A percentile compares a stretch with the other conserved stretches of the same genome.
phyloP scores from a whole-genome alignment of 2,329 filamentous ascomycete genomes.

The Fusarium longipes region DNA sequence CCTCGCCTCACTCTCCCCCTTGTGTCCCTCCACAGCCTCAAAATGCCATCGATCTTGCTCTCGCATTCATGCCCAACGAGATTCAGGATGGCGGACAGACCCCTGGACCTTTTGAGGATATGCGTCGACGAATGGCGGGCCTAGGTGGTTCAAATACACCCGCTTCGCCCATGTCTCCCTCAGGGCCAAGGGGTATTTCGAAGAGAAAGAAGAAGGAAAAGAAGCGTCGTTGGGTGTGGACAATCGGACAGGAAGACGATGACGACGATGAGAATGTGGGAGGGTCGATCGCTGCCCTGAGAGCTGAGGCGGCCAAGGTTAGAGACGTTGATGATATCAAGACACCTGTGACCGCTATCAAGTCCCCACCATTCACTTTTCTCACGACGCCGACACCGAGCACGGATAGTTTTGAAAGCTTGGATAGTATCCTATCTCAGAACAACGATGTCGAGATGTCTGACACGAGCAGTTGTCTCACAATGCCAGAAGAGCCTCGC shows the following conservation, averaged over 20 bases:
- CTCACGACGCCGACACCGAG: slow-evolving; percentile 56
- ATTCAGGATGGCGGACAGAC: slow-evolving; percentile 71
- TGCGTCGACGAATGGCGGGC: slow-evolving; percentile 67
- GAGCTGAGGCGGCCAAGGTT: slow-evolving; percentile 47
- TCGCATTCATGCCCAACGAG: slow-evolving; percentile 65
- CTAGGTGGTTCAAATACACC: slow-evolving; percentile 50
- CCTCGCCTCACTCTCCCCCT: slow-evolving; percentile 59
- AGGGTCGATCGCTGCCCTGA: slow-evolving; percentile 56
- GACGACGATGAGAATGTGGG: slow-evolving; percentile 58
- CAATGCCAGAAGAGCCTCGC: slow-evolving; percentile 48
- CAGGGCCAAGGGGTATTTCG: slow-evolving; percentile 58
- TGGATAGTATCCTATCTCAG: slow-evolving; percentile 22
- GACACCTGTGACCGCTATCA: slow-evolving; percentile 43
- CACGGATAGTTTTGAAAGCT: slow-evolving; percentile 52
- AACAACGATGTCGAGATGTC: slow-evolving; percentile 62
- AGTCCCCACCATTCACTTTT: slow-evolving; percentile 26
- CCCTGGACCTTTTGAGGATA: slow-evolving; percentile 72
- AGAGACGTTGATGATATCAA: slow-evolving; percentile 32
- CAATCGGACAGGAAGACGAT: slow-evolving; percentile 67
- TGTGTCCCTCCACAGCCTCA: slow-evolving; percentile 51
- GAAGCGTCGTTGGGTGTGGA: slow-evolving; percentile 74
- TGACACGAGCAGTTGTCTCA: slow-evolving; percentile 56
- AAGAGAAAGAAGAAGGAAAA: slow-evolving; percentile 68
- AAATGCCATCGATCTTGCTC: slow-evolving; percentile 60
- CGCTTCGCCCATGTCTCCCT: slow-evolving; percentile 56